Evolutionary conservation across 1,284 basidiomycete genomes (phyloP).

Genomic region (Inonotus hispidus): DNA sequence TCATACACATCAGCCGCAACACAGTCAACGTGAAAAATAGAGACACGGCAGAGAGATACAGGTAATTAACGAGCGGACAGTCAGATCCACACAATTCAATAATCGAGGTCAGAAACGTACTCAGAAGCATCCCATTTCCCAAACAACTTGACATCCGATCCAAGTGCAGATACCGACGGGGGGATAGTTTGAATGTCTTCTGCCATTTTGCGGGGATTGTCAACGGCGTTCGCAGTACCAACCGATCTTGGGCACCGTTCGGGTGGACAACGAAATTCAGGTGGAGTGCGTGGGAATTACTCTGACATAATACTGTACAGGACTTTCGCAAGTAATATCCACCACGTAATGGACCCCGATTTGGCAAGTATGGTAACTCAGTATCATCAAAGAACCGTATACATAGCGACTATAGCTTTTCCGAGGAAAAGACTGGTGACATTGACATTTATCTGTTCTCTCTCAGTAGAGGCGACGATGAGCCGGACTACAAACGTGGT

Average conservation of each 20-base stretch:
- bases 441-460: no score
- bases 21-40: neutral
- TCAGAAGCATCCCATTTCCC: slow-evolving; percentile 96
- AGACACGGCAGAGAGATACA: neutral
- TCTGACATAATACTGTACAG: slow-evolving; percentile 4
- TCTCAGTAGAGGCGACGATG: no score
- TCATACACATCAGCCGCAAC: slow-evolving; percentile 23
- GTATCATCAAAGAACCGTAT: no score
- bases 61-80: neutral
- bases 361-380: no score
- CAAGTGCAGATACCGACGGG: slow-evolving; percentile 79
- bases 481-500: no score
- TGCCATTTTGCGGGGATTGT: slow-evolving; percentile 39
- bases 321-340: neutral
- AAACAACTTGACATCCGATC: slow-evolving; percentile 89
- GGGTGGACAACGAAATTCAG: neutral
- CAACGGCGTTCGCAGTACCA: neutral
- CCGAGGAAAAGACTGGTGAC: no score
- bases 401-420: no score
- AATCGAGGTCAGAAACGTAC: slow-evolving; percentile 56
- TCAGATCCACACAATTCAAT: slow-evolving; percentile 3
- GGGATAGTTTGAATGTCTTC: slow-evolving; percentile 63
- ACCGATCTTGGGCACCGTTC: neutral
- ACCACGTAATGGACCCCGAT: no score
- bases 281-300: neutral